Base-by-base conservation (phyloP, 1,284 basidiomycete genomes). In the Trametes pubescens region DNA sequence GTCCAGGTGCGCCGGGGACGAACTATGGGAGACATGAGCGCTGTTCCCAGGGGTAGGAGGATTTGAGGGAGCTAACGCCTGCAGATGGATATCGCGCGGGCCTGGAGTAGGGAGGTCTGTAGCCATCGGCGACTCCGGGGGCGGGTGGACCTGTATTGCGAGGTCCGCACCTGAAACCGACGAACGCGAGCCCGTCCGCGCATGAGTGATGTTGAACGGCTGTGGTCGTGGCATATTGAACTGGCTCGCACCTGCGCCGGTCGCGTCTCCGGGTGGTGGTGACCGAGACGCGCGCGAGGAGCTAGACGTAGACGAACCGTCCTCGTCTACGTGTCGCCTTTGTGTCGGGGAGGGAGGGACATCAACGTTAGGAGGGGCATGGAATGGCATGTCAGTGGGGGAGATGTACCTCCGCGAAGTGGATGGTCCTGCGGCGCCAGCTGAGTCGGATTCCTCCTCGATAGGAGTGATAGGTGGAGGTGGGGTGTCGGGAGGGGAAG, bases 391-490 rank as follows among this genome's bases (percentile, higher is more conserved):
- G 71, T 89, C 88, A 57, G 87, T 87, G n/a, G 87, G 88, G 21
- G 87, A 88, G 67, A 89, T 81, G 72, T 89, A 89, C 78, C 84
- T 79, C 52, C 74, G 79, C 40, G 80, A 75, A 51, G 75, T 77
- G 48, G 87, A 87, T 59, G 84, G 81, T 48, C 81, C 83, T 13
- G 69, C 62, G 43, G 69, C 61, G 26, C 37, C 57, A 21, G 46
- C 32, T n/a, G 57, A 66, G 47, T 84, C 83, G 0, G 80, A 75
- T 58, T 86, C 85, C 74, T 93, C 91, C 38, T 85, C 83, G 47
- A 92, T 91, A 40, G 91, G 91, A 22, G 90, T 91, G 70, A 93
- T 91, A 21, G 91, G 91, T 4, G 91, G 91, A 21, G 91, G 90
- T 0, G 89, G 90, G 8, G 88, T 86, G 24, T 82, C 74, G 2